Percentiles rank a stretch among this genome's conserved stretches.
phyloP scores from a whole-genome alignment of 2,329 filamentous ascomycete genomes.

The Curvularia hawaiiensis region DNA sequence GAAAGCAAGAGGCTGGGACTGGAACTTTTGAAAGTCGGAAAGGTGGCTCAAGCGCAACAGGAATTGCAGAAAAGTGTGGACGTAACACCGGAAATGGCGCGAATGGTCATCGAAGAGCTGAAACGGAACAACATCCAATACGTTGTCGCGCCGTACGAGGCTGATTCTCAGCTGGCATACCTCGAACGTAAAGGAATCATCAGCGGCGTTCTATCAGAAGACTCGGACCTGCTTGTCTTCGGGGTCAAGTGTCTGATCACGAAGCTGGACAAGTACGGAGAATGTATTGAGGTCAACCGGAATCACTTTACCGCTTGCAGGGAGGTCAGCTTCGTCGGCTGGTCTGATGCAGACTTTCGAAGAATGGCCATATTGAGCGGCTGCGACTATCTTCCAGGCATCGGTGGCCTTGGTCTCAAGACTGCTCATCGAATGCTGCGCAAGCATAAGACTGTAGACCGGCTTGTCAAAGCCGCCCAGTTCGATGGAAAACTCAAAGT shows the following conservation, averaged over 20 bases:
- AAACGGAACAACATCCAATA: slow-evolving; percentile 82
- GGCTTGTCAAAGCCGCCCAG: slow-evolving; percentile 78
- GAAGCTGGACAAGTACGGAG: slow-evolving; percentile 91
- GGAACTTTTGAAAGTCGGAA: slow-evolving; percentile 81
- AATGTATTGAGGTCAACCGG: slow-evolving; percentile 90
- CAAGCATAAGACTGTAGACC: slow-evolving; percentile 87
- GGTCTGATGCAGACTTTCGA: slow-evolving; percentile 89
- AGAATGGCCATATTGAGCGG: slow-evolving; percentile 96
- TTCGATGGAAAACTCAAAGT: slow-evolving; percentile 87
- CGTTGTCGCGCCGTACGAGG: slow-evolving; percentile 95
- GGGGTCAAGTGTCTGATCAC: slow-evolving; percentile 89
- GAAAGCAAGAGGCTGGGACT: slow-evolving; percentile 77
- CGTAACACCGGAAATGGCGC: slow-evolving; percentile 94
- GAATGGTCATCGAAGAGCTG: slow-evolving; percentile 86
- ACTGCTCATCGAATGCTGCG: slow-evolving; percentile 90
- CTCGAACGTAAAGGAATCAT: slow-evolving; percentile 85
- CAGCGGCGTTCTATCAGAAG: slow-evolving; percentile 89
- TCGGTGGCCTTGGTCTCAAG: slow-evolving; percentile 87
- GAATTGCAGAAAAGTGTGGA: slow-evolving; percentile 96
- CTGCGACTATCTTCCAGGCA: slow-evolving; percentile 90
- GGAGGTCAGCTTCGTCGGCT: slow-evolving; percentile 87
- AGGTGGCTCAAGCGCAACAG: slow-evolving; percentile 76
- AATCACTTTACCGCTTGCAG: slow-evolving; percentile 86
- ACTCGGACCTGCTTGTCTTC: slow-evolving; percentile 95
- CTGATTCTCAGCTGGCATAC: slow-evolving; percentile 95